A percentile compares a stretch with the other conserved stretches of the same genome.
Conservation (phyloP, 75 land plant genomes). For the Picea glauca region DNA sequence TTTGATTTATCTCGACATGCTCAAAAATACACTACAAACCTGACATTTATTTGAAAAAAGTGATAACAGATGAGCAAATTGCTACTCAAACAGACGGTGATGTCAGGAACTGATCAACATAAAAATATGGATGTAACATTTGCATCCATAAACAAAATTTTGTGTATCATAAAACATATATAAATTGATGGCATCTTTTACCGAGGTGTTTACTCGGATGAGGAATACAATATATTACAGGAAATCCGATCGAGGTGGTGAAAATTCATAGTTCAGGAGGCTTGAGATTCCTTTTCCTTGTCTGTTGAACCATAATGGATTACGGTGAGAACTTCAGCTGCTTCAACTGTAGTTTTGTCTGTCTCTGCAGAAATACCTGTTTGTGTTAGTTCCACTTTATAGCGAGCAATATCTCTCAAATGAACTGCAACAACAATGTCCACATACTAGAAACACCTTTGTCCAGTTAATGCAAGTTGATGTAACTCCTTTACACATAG, state of each 20-base stretch:
- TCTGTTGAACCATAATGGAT: not conserved
- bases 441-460: not conserved
- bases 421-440: too few relatives aligned
- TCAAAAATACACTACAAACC: not conserved
- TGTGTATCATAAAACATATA: conserved; percentile 4
- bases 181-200: not conserved
- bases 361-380: not conserved
- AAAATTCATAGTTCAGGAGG: not conserved
- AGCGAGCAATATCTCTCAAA: not conserved
- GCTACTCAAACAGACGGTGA: not conserved
- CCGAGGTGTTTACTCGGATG: not conserved
- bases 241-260: not conserved
- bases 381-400: not conserved
- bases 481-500: not conserved
- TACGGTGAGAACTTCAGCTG: conserved; percentile 1
- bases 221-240: conserved; percentile 3
- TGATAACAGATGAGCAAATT: not conserved
- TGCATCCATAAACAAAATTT: not conserved
- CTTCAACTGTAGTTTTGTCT: conserved; percentile 1
- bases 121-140: not conserved
- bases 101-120: not conserved
- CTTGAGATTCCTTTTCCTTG: not conserved
- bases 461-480: not conserved
- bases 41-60: not conserved
- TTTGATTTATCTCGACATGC: too few relatives aligned